Evolutionary conservation across 495 filamentous ascomycete genomes (phyloP), one percentile per base, ranked within the genome.

Genomic region (Penicillium pulvis): DNA sequence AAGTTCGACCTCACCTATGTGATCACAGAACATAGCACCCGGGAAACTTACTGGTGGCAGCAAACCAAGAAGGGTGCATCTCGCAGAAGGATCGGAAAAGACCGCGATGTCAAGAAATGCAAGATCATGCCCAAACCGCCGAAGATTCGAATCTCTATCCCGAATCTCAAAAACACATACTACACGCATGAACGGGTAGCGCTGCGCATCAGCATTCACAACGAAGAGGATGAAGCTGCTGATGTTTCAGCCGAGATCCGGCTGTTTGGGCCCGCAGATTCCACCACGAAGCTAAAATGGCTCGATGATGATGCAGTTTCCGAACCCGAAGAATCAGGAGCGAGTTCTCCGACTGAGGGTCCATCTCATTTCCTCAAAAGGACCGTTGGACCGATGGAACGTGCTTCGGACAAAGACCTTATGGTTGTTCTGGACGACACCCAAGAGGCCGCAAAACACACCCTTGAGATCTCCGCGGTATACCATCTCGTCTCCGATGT

Each of bases 61-160:
- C 70, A 80, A 17, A 74, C 73, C 20, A 61, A 74, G 3, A 71
- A 72, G 60, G 74, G 77, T 31, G 46, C 68, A 9, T 60, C 60
- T 48, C 64, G 67, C 41, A 72, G 75, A 61, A 67, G 72, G 58
- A 52, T 77, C 46, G 76, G 77, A 30, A 75, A 72, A 55, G 74
- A 71, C 49, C 67, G 73, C 17, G 69, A 81, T 57, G 70, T 68
- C 31, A 69, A 64, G 30, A 65, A 55, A 16, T 60, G 80, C 88
- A 89, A 82, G 47, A 85, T 98, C 35, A 78, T 91, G 55, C 94
- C 93, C 5, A 89, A 94, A 66, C 94, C 94, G 42, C 94, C 94
- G 0, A 98, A 97, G 69, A 87, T 99, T 73, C 84, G 89, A 58
- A 82, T 98, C 35, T 79, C 76, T 26, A 71, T 89, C 20, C 75